These are phyloP conservation scores for Haematococcus lacustris DNA, from an alignment of 139 green algal species.

Conservation along the genomic window DNA sequence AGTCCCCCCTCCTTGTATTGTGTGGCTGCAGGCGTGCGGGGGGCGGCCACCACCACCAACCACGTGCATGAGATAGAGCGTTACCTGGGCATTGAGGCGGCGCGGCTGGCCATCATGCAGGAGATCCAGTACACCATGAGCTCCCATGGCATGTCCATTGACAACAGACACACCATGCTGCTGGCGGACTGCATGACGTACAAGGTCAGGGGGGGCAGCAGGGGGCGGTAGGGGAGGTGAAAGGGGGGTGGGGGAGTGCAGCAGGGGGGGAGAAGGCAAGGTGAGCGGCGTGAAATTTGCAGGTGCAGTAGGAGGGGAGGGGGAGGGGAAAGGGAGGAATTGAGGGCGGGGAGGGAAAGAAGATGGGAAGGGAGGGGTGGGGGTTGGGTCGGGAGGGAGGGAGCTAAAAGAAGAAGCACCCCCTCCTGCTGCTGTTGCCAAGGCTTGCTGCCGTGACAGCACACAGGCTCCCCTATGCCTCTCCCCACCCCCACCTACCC, in stretches of 20 bases:
- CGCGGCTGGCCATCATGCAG: constrained; percentile 59
- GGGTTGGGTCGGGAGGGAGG: too few relatives aligned
- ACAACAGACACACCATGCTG: constrained; percentile 92
- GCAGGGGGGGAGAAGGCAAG: not conserved
- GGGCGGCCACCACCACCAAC: constrained; percentile 76
- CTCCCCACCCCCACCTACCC: too few relatives aligned
- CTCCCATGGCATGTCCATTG: constrained; percentile 91
- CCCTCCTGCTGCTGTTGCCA: too few relatives aligned
- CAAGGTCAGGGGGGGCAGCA: constrained; percentile 51
- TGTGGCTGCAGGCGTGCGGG: constrained; percentile 58
- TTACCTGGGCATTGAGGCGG: constrained; percentile 89
- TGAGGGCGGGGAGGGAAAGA: too few relatives aligned
- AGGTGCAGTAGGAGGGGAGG: not conserved
- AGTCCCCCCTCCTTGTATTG: too few relatives aligned
- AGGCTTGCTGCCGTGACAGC: too few relatives aligned
- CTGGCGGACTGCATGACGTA: constrained; percentile 98
- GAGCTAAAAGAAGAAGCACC: too few relatives aligned
- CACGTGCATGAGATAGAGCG: constrained; percentile 84
- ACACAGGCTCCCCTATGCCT: too few relatives aligned
- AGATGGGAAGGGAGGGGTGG: too few relatives aligned
- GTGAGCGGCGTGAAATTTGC: not conserved
- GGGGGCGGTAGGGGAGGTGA: too few relatives aligned
- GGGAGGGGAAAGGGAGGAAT: too few relatives aligned
- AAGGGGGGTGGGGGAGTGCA: too few relatives aligned
- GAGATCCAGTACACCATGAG: constrained; percentile 93